phyloP scores from a whole-genome alignment of 768 basidiomycete species.

The Suillus brevipes region DNA sequence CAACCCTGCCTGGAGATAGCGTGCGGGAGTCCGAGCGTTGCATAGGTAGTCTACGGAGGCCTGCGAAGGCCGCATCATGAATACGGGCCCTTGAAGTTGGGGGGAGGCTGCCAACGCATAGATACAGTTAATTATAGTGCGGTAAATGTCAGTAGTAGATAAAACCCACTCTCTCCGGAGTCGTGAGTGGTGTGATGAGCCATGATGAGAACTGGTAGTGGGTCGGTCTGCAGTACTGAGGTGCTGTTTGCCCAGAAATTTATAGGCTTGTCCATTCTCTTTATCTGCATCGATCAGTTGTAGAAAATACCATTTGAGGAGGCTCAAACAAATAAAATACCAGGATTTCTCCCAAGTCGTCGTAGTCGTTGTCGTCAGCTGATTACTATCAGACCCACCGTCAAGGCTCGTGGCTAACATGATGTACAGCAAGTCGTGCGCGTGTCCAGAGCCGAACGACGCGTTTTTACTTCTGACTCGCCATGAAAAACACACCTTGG shows the following conservation, averaged over 20 bases:
- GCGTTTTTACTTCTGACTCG: neutral
- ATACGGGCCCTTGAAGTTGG: neutral
- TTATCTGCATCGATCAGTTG: neutral
- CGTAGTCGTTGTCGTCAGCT: neutral
- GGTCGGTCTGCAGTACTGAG: neutral
- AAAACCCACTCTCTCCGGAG: neutral
- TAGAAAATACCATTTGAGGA: neutral
- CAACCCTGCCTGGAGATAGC: neutral
- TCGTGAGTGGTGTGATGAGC: neutral
- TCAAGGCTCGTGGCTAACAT: conserved; percentile 1
- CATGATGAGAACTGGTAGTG: neutral
- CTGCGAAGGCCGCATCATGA: neutral
- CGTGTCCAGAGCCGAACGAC: neutral
- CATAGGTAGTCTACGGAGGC: neutral
- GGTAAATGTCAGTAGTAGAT: neutral
- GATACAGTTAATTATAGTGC: too few species aligned
- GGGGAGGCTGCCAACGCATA: neutral
- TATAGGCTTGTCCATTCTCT: neutral
- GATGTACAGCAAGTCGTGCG: neutral
- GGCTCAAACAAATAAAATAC: neutral
- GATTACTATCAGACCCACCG: conserved; percentile 3
- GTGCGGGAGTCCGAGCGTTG: neutral
- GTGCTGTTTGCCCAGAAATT: neutral
- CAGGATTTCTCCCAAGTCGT: neutral
- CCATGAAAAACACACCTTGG: neutral